Evolutionary conservation across 2,329 filamentous ascomycete species (phyloP).

Genomic region (Pleoardoris graminearum): DNA sequence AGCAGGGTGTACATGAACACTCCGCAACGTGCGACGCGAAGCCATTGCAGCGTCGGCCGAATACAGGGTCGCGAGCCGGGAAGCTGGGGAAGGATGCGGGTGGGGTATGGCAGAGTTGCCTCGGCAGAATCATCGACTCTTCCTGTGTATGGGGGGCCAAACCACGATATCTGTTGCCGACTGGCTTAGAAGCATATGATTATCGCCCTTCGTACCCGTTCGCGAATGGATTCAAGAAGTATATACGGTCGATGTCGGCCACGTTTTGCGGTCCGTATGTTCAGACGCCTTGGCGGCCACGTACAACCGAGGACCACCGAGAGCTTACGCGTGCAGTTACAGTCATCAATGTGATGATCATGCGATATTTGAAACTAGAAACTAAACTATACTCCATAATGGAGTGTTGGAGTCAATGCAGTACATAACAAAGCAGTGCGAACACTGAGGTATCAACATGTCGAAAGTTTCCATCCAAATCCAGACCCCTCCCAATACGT

Average conservation of each 20-base stretch:
- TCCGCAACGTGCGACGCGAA: background rate
- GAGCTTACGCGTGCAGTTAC: background rate
- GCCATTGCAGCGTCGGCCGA: background rate
- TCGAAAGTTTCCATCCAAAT: background rate
- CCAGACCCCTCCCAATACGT: background rate
- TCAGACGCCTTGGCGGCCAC: background rate
- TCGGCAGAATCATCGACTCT: background rate
- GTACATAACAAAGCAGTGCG: constrained; percentile 3
- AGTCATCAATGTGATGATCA: background rate
- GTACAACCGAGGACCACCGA: no score
- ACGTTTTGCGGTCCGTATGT: no score
- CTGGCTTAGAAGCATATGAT: background rate
- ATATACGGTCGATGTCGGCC: no score
- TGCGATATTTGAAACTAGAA: background rate
- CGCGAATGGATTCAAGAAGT: no score
- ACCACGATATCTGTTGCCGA: constrained; percentile 1
- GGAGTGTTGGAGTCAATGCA: background rate
- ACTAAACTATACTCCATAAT: background rate
- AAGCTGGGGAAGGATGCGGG: constrained; percentile 4
- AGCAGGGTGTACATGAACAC: background rate
- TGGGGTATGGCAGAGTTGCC: constrained; percentile 2
- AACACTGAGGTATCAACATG: constrained; percentile 1
- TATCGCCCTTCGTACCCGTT: no score
- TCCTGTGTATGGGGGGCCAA: no score
- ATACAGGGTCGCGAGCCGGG: constrained; percentile 3